phyloP scores from a whole-genome alignment of 2,329 filamentous ascomycete species.

The Diaporthe humulicola region DNA sequence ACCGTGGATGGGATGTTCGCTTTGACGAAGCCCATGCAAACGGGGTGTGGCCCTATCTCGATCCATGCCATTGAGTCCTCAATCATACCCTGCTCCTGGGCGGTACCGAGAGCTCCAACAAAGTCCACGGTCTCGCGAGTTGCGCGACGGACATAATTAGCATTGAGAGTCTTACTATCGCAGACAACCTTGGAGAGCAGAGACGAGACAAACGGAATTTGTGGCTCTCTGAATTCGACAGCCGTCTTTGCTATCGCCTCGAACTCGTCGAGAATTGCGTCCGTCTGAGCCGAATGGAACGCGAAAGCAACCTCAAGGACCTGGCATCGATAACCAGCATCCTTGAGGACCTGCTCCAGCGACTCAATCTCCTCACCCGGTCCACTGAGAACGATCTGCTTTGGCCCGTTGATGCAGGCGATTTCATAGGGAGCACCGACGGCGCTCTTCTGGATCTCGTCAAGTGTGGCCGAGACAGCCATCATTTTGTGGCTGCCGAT shows the following conservation, averaged over 20 bases:
- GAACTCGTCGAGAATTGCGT: constrained; percentile 61
- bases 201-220: constrained; percentile 16
- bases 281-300: constrained; percentile 54
- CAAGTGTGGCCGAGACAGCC: constrained; percentile 46
- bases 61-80: constrained; percentile 59
- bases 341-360: constrained; percentile 18
- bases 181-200: constrained; percentile 11
- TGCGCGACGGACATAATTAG: not conserved
- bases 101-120: constrained; percentile 55
- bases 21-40: constrained; percentile 76
- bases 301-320: constrained; percentile 53
- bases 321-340: constrained; percentile 48
- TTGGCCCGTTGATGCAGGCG: constrained; percentile 75
- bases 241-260: constrained; percentile 51
- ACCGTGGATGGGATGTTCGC: constrained; percentile 50
- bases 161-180: constrained; percentile 11
- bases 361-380: constrained; percentile 58
- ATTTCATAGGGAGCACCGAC: constrained; percentile 50
- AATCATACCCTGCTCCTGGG: not conserved
- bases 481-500: constrained; percentile 51
- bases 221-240: constrained; percentile 2
- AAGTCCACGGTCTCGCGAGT: constrained; percentile 76
- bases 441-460: constrained; percentile 45
- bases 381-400: constrained; percentile 73
- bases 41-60: constrained; percentile 77